These are phyloP conservation scores for Populus euphratica DNA, from an alignment of 345 rosid species.

Conservation along the genomic window DNA sequence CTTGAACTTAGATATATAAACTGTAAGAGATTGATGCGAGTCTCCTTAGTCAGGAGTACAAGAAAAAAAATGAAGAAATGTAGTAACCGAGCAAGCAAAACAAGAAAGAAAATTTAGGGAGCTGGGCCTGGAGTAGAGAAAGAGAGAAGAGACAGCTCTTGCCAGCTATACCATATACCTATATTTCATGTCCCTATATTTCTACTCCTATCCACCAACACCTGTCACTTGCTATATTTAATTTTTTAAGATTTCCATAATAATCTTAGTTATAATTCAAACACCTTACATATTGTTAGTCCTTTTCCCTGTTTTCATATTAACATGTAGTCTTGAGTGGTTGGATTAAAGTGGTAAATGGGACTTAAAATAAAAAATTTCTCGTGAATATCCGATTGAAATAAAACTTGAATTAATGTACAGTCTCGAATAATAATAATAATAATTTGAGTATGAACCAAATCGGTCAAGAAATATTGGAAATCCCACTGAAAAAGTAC, in stretches of 20 bases:
- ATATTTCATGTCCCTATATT: slow-evolving; percentile 14
- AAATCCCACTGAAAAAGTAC: no score
- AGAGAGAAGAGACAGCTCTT: slow-evolving; percentile 7
- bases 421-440: no score
- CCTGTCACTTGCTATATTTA: slow-evolving; percentile 4
- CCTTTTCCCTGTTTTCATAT: not conserved
- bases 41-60: not conserved
- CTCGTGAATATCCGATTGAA: no score
- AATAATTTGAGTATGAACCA: no score
- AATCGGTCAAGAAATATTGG: no score
- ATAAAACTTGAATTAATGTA: no score
- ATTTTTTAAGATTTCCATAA: not conserved
- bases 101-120: not conserved
- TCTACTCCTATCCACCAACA: slow-evolving; percentile 13
- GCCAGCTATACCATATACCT: slow-evolving; percentile 19
- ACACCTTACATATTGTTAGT: not conserved
- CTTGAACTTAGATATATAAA: not conserved
- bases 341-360: no score
- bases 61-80: not conserved
- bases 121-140: not conserved
- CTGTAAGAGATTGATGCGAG: not conserved
- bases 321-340: no score
- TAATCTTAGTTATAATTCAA: not conserved
- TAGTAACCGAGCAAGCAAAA: not conserved
- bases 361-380: no score